Base-by-base conservation (phyloP, 805 yeast species). In the Ogataea chonburiensis region DNA sequence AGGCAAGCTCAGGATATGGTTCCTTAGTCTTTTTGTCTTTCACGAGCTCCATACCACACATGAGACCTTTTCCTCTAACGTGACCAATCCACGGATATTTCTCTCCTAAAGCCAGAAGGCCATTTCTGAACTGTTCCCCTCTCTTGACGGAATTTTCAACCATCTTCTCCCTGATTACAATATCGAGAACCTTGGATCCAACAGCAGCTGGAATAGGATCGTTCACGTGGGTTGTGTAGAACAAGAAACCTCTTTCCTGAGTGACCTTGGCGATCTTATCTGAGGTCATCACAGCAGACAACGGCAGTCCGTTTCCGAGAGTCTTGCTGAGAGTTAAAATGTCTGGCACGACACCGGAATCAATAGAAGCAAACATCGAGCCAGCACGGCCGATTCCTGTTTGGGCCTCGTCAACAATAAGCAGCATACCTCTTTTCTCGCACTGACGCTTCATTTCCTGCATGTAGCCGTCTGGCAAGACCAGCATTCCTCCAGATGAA, bases 301-400 rank as follows among this genome's bases (percentile, higher is more conserved):
- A 38, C 9, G 65, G 63, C 5, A 52, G 38, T 6, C 67, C 66
- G 31, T 59, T 49, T n/a, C 60, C 52, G 16, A 62, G 37, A 12
- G 64, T 56, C 35, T 61, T 62, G n/a, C 62, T 55, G 16, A 49
- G 45, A 14, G 56, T 49, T 12, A 55, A 34, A 21, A 62, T 60
- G 42, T 62, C 64, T 2, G 66, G 67, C 9, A 50, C 56, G 16
- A 60, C 49, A 5, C 52, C 57, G 16, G 46, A 52, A 14, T 47
- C 51, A 38, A 59, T 62, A 34, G 49, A 55, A 1, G 63, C 64
- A 42, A 62, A 73, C 58, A 72, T 67, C 42, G 67, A 66, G 28
- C 79, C 79, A 27, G 69, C 63, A 36, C 77, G 74, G 33, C 76
- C 79, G 22, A 72, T 71, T 13, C 77, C 77, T 10, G 77, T 71